Conservation (phyloP, 148 eudicot genomes). For the Beta vulgaris region DNA sequence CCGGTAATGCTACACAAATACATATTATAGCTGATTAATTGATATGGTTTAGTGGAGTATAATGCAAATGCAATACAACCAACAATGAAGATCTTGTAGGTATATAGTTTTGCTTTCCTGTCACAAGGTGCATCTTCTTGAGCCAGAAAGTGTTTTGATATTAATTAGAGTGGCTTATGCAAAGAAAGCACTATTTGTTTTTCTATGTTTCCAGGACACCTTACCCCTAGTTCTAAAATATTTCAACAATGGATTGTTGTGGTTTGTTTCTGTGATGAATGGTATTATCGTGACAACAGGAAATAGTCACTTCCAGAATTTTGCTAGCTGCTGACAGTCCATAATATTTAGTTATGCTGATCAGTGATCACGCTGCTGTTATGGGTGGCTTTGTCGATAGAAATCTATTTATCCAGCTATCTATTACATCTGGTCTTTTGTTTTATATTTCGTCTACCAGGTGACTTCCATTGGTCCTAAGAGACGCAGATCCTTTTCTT, state of each 20-base stretch:
- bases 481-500: constrained; percentile 31
- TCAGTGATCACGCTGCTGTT: no score
- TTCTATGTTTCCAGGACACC: no score
- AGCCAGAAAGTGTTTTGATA: not conserved
- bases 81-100: not conserved
- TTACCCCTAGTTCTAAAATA: no score
- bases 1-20: not conserved
- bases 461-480: constrained; percentile 23
- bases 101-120: not conserved
- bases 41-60: not conserved
- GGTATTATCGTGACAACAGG: no score
- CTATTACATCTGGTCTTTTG: constrained; percentile 7
- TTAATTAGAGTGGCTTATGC: not conserved
- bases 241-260: not conserved
- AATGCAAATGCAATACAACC: not conserved
- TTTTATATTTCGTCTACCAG: constrained; percentile 18
- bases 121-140: not conserved
- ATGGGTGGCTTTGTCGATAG: no score
- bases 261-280: not conserved
- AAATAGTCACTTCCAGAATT: no score
- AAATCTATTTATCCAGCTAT: not conserved
- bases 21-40: not conserved
- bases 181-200: no score
- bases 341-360: no score
- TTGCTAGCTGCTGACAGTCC: no score